Percentiles rank a stretch among this genome's conserved stretches.
These are phyloP conservation scores for Penicillium salamii DNA, from an alignment of 495 filamentous ascomycete species.

Conservation along the genomic window DNA sequence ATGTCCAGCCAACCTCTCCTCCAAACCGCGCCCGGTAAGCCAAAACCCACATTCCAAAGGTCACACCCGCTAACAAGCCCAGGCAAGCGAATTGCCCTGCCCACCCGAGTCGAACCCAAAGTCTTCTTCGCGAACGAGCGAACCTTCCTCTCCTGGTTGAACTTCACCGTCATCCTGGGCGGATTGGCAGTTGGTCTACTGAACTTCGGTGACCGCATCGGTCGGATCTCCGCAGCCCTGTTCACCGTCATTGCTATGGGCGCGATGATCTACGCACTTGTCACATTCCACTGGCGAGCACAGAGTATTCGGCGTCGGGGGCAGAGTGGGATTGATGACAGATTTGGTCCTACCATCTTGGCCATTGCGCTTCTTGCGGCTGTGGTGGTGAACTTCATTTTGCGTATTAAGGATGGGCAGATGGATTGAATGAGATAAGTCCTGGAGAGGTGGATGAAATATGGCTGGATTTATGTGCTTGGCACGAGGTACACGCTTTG, in stretches of 20 bases:
- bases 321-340: constrained; percentile 94
- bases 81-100: constrained; percentile 98
- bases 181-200: constrained; percentile 93
- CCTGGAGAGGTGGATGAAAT: too few species aligned
- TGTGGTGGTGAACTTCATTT: constrained; percentile 89
- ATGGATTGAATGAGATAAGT: constrained; percentile 11
- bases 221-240: constrained; percentile 84
- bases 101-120: constrained; percentile 96
- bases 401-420: constrained; percentile 64
- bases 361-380: constrained; percentile 80
- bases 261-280: constrained; percentile 90
- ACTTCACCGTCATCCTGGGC: constrained; percentile 97
- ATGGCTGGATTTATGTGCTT: too few species aligned
- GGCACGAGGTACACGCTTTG: too few species aligned
- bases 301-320: constrained; percentile 87
- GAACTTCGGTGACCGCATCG: constrained; percentile 94
- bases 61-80: not conserved
- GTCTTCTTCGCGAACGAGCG: constrained; percentile 99
- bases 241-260: constrained; percentile 96
- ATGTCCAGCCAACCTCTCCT: constrained; percentile 98
- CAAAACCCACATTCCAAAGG: not conserved
- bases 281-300: constrained; percentile 96
- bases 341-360: constrained; percentile 86
- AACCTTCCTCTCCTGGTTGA: constrained; percentile 98
- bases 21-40: constrained; percentile 70